Conservation (phyloP, 192 early-diverging fungal species). For the Anaeromyces robustus region DNA sequence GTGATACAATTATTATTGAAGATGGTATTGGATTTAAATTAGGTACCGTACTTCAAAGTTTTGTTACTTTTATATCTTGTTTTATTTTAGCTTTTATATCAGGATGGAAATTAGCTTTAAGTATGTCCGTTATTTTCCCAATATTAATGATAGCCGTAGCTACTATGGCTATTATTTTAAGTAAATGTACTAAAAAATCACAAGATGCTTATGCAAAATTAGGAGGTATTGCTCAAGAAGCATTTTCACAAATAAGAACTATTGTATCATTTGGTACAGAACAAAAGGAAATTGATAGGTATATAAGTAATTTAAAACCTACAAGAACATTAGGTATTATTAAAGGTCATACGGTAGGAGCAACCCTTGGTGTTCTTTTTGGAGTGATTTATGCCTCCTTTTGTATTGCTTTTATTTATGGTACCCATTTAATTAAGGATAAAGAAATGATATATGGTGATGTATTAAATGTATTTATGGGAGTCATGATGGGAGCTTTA, state of each 20-base stretch:
- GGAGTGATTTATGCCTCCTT: constrained; percentile 11
- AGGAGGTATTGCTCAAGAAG: constrained; percentile 74
- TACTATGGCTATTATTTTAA: constrained; percentile 38
- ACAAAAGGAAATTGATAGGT: constrained; percentile 48
- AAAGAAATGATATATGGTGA: constrained; percentile 19
- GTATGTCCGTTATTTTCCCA: too few relatives aligned
- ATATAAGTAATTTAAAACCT: constrained; percentile 15
- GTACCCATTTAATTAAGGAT: constrained; percentile 24
- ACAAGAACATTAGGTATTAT: too few relatives aligned
- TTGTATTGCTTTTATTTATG: constrained; percentile 29
- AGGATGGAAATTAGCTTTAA: too few relatives aligned
- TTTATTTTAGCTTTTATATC: too few relatives aligned
- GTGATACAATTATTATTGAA: too few relatives aligned
- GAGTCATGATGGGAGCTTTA: constrained; percentile 72
- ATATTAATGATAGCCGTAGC: too few relatives aligned
- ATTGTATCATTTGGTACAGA: constrained; percentile 72
- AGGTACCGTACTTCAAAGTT: too few relatives aligned
- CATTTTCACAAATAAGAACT: constrained; percentile 69
- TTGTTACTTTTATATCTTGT: too few relatives aligned
- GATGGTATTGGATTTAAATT: too few relatives aligned
- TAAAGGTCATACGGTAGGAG: too few relatives aligned
- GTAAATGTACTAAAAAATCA: constrained; percentile 20
- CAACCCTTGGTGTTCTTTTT: too few relatives aligned
- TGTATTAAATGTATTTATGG: constrained; percentile 75
- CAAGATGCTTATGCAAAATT: constrained; percentile 66